Evolutionary conservation across 108 stramenopile species (phyloP), one percentile per base, ranked within the genome.

Genomic region (Cylindrotheca closterium): DNA sequence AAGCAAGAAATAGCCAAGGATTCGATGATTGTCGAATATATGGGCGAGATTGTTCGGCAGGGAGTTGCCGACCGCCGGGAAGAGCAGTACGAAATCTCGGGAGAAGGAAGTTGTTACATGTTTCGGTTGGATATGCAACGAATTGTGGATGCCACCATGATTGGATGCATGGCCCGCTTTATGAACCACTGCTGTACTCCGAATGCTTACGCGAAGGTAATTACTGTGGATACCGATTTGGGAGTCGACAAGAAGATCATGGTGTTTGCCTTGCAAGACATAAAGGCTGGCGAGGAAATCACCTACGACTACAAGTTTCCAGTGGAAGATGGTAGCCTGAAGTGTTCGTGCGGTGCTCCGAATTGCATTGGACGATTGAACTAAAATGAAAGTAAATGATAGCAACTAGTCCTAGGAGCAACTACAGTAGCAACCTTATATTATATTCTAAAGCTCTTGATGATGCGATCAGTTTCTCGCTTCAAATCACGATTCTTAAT

Each of bases 301-400:
- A 95, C 88, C 30, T 94, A 95, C 66, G 82, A 97, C 61, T 97
- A 97, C 86, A 95, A 97, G 75, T 97, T 90, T 57, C 85, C 81
- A 30, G 83, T 90, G 46, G 89, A 90, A 74, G 89, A 90, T 65
- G 89, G 85, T 1, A 79, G 74, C 28, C 53, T 90, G 10, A 66
- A 60, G 54, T 90, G 89, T 58, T 82, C 83, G 4, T 86, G 89
- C 59, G 89, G 89, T 27, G 85, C 85, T 10, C 83, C 89, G 7
- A 85, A 85, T 56, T 90, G 89, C 59, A 84, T 83, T 47, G 89
- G 89, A 8, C 56, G 82, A 49, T 73, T 90, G 81, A 90, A 90
- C 70, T 90, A 69, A 51, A 28, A 25, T 52, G 19, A 25, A 22
- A 7, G 7, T n/a, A 22, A n/a, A 23, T 5, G 51, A 17, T 12